A percentile compares a stretch with the other conserved stretches of the same genome.
Evolutionary conservation across 192 early-diverging fungal species (phyloP).

Genomic region (Chytriomyces sp.): DNA sequence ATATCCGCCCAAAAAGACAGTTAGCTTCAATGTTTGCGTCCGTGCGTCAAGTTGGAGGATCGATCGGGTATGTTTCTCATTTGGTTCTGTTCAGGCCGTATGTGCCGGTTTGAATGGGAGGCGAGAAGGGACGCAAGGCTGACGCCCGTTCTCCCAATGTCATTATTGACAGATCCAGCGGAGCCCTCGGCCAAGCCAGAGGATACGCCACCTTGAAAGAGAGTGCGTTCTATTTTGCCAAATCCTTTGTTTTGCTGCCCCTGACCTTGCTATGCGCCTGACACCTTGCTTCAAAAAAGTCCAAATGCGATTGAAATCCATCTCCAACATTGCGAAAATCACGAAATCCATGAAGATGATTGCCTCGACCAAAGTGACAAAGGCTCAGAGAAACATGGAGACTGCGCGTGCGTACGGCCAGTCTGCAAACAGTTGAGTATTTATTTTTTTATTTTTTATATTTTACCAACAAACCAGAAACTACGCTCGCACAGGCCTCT

Average conservation of each 20-base stretch:
- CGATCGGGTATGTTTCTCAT: background rate
- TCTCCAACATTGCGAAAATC: constrained; percentile 98
- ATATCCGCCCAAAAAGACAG: background rate
- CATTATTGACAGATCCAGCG: background rate
- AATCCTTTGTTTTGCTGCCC: background rate
- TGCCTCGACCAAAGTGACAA: constrained; percentile 97
- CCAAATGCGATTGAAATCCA: constrained; percentile 92
- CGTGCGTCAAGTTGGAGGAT: constrained; percentile 13
- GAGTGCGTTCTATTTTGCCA: constrained; percentile 15
- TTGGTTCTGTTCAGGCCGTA: background rate
- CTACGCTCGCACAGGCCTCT: constrained; percentile 62
- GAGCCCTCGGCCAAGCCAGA: constrained; percentile 23
- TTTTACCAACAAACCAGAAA: constrained; percentile 14
- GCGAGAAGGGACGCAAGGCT: background rate
- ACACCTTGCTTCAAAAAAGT: constrained; percentile 51
- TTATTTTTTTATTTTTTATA: too few species aligned
- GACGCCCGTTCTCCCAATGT: too few species aligned
- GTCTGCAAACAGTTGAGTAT: constrained; percentile 62
- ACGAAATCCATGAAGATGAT: constrained; percentile 99
- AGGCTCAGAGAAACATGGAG: constrained; percentile 89
- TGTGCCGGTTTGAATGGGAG: background rate
- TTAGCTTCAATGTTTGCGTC: constrained; percentile 1
- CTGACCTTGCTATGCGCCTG: background rate
- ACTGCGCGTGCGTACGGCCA: constrained; percentile 77
- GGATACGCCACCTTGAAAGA: constrained; percentile 38